phyloP scores from a whole-genome alignment of 2,329 filamentous ascomycete species.

The Calonectria hawksworthii region DNA sequence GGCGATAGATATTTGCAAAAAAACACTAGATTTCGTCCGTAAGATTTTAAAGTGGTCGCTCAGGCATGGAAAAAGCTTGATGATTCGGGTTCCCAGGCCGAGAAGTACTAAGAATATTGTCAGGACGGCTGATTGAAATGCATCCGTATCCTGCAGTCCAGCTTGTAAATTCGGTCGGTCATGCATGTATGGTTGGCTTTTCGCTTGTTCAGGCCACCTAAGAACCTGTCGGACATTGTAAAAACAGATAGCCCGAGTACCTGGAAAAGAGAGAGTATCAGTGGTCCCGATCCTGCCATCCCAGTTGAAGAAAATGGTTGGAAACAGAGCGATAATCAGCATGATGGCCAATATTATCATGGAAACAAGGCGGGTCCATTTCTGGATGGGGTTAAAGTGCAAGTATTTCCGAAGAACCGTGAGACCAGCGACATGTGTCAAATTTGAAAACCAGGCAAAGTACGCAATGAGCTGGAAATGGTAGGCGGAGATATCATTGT shows the following conservation, averaged over 20 bases:
- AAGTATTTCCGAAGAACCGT: constrained; percentile 13
- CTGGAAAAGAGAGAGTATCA: background rate
- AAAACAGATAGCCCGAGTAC: background rate
- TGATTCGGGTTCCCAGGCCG: background rate
- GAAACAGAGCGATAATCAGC: constrained; percentile 10
- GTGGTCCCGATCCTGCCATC: background rate
- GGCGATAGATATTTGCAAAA: background rate
- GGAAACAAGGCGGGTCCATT: background rate
- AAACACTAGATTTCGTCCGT: background rate
- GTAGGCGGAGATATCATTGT: background rate
- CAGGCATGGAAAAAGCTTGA: background rate
- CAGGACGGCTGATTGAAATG: background rate
- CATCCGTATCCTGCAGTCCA: background rate
- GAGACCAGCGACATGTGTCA: constrained; percentile 19
- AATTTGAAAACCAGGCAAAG: constrained; percentile 23
- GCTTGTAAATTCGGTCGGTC: background rate
- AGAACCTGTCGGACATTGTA: background rate
- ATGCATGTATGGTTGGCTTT: background rate
- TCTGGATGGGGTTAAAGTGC: background rate
- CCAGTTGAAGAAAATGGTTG: constrained; percentile 25
- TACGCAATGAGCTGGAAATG: constrained; percentile 15
- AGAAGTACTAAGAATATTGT: background rate
- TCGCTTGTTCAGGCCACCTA: background rate
- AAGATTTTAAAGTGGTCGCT: background rate
- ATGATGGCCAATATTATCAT: constrained; percentile 4